A percentile compares a stretch with the other conserved stretches of the same genome.
Conservation (phyloP, 2,329 filamentous ascomycete species). For the Amauroascus verrucosus region DNA sequence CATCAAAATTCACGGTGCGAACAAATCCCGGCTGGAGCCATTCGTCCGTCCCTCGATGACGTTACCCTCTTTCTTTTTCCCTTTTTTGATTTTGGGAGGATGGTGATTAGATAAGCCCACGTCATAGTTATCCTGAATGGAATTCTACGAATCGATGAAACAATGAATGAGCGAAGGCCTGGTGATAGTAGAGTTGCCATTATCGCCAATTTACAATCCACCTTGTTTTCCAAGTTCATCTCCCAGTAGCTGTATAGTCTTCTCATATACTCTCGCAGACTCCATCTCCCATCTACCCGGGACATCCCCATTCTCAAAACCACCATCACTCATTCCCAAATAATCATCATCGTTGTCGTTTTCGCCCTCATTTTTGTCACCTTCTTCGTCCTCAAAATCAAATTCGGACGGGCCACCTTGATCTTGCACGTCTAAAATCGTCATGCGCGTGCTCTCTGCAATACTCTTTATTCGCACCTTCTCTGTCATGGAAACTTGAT, state of each 20-base stretch:
- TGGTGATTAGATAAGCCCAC: background rate
- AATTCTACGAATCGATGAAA: too few relatives aligned
- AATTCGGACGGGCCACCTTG: slow-evolving; percentile 27
- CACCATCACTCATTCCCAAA: slow-evolving; percentile 18
- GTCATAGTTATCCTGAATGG: too few relatives aligned
- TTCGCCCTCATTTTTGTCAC: slow-evolving; percentile 21
- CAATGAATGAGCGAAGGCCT: too few relatives aligned
- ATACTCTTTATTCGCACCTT: slow-evolving; percentile 79
- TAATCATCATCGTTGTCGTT: slow-evolving; percentile 39
- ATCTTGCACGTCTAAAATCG: slow-evolving; percentile 55
- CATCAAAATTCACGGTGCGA: background rate
- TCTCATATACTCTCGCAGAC: slow-evolving; percentile 66
- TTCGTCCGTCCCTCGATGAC: background rate
- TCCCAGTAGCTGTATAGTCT: slow-evolving; percentile 64
- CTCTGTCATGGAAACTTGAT: slow-evolving; percentile 58
- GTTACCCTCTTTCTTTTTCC: too few relatives aligned
- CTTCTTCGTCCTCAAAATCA: slow-evolving; percentile 26
- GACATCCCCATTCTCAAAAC: slow-evolving; percentile 25
- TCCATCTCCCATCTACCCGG: slow-evolving; percentile 50
- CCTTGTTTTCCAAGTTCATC: slow-evolving; percentile 46
- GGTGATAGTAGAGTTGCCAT: background rate
- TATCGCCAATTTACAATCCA: background rate
- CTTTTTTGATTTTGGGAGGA: too few relatives aligned
- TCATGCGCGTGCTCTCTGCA: slow-evolving; percentile 62
- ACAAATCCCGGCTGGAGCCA: background rate